These are phyloP conservation scores for Gypsophila paniculata DNA, from an alignment of 179 eudicot species.

Conservation along the genomic window DNA sequence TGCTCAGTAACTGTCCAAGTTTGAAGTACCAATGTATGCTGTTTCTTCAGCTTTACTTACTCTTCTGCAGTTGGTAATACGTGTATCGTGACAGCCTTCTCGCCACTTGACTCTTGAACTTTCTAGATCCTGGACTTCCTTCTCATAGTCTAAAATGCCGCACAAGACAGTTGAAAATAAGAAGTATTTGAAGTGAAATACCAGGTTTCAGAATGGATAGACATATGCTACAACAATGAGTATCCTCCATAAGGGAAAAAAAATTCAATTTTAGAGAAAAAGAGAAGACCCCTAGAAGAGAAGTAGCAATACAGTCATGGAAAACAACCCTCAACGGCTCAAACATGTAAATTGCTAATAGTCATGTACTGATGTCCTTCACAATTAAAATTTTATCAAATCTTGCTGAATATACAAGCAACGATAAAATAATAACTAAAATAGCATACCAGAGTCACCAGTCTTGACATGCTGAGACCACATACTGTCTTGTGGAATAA, in stretches of 20 bases:
- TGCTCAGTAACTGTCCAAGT: conserved; percentile 9
- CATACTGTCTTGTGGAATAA: conserved; percentile 10
- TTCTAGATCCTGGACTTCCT: conserved; percentile 36
- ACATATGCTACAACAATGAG: background rate
- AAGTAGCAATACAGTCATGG: background rate
- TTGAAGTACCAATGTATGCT: background rate
- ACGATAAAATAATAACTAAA: no score
- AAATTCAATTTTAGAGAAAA: background rate
- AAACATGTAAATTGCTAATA: background rate
- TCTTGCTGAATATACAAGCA: background rate
- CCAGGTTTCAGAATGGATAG: conserved; percentile 3
- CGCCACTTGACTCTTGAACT: conserved; percentile 58
- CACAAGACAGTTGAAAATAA: conserved; percentile 5
- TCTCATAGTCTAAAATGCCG: conserved; percentile 32
- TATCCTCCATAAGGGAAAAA: background rate
- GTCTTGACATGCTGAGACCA: conserved; percentile 23
- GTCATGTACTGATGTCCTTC: background rate
- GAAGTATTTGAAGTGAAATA: background rate
- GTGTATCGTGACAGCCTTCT: conserved; percentile 32
- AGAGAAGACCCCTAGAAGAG: background rate
- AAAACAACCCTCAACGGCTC: background rate
- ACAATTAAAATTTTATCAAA: background rate
- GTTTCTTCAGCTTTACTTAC: conserved; percentile 26
- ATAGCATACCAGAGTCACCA: conserved; percentile 25
- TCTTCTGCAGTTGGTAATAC: conserved; percentile 17